phyloP scores from a whole-genome alignment of 306 rosid genomes.

The Sicyos baderoa region DNA sequence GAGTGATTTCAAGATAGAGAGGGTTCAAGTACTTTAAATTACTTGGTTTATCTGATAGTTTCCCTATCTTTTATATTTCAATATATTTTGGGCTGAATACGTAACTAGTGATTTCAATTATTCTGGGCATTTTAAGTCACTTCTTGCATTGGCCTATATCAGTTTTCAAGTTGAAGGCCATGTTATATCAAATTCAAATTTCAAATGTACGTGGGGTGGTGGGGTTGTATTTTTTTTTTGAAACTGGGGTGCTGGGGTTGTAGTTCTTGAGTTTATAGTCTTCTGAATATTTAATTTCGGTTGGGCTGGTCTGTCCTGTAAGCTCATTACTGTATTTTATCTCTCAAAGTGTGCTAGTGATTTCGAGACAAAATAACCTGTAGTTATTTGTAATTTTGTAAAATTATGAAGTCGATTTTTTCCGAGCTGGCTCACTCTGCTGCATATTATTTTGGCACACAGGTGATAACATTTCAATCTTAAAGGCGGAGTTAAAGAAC shows the following conservation, averaged over 20 bases:
- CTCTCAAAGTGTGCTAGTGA: background rate
- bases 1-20: background rate
- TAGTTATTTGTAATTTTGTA: background rate
- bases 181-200: background rate
- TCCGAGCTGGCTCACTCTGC: background rate
- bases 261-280: background rate
- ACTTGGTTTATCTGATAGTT: background rate
- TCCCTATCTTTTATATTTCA: background rate
- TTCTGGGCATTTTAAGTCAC: background rate
- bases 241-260: background rate
- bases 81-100: no score
- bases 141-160: slow-evolving; percentile 9
- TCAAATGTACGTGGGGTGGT: background rate
- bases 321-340: background rate
- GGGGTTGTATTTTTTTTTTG: no score
- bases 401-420: background rate
- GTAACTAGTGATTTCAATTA: slow-evolving; percentile 17
- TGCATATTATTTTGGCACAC: slow-evolving; percentile 27
- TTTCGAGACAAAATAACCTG: background rate
- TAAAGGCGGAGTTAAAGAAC: slow-evolving; percentile 86
- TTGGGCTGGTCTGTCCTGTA: background rate
- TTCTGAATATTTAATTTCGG: slow-evolving; percentile 1
- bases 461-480: slow-evolving; percentile 93
- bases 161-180: slow-evolving; percentile 7
- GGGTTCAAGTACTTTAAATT: background rate